Evolutionary conservation across 176 grass and related monocot species (phyloP), one percentile per base, ranked within the genome.

Genomic region (Otatea glauca): DNA sequence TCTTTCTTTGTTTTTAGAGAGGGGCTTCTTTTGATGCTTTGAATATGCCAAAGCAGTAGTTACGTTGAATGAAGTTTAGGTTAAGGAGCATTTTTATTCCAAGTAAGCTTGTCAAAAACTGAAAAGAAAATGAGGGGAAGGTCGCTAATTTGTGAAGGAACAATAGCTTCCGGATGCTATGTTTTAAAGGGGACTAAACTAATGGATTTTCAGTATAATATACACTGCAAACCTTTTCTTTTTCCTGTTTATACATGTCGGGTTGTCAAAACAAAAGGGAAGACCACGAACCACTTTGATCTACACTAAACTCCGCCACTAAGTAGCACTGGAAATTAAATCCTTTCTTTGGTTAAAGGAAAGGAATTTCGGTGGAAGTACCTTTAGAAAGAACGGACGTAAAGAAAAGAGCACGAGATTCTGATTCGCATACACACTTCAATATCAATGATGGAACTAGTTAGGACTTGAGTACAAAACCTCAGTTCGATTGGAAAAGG

Each of bases 301-400:
- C 65, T 27, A 14, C 63, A 7, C 32, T 54, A 34, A 62, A 64
- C 64, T 70, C n/a, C 5, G 56, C 23, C 65, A 63, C 13, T 76
- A 50, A 53, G 37, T 69, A 75, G 42, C 15, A 38, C 0, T n/a
- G 5, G 72, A 76, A n/a, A 70, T 14, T 20, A n/a, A 1, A 29
- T 32, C 55, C 60, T 85, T 76, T 16, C 32, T 83, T 64, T 5
- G 32, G 23, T 37, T 35, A 23, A 47, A 76, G 65, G 34, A 61
- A 64, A 61, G 34, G 64, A 64, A 85, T 85, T 76, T 76, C 4
- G 11, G 63, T 89, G 83, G 42, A 35, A 34, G 70, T 41, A 11
- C 77, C 54, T 85, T 81, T 70, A 25, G 66, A 90, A 87, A 83
- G 80, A 79, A 79, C 9, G 74, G 74, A 41, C 79, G 23, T 5